phyloP scores from a whole-genome alignment of 2,329 filamentous ascomycete species.

The Zymoseptoria passerinii region DNA sequence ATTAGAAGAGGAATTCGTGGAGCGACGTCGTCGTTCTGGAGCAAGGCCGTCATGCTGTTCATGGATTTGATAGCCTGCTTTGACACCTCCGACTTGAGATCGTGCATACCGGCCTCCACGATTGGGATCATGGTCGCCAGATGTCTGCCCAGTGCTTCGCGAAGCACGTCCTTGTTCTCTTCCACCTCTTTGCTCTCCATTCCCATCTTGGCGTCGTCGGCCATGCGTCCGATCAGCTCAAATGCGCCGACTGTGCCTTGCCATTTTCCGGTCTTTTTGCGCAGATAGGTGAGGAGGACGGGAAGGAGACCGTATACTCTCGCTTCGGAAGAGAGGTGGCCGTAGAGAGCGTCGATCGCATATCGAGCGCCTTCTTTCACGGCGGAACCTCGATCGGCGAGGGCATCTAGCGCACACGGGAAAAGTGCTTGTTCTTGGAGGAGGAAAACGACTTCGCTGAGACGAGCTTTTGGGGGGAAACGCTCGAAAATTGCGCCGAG shows the following conservation, averaged over 20 bases:
- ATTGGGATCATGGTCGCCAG: slow-evolving; percentile 82
- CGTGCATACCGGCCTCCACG: slow-evolving; percentile 90
- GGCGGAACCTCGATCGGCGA: slow-evolving; percentile 82
- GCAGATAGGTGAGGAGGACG: slow-evolving; percentile 63
- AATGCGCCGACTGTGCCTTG: slow-evolving; percentile 86
- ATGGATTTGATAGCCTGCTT: slow-evolving; percentile 92
- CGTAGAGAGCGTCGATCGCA: slow-evolving; percentile 81
- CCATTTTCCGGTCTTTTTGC: slow-evolving; percentile 87
- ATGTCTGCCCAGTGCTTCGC: slow-evolving; percentile 82
- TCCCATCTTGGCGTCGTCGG: slow-evolving; percentile 83
- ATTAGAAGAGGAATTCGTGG: slow-evolving; percentile 86
- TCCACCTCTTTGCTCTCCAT: slow-evolving; percentile 79
- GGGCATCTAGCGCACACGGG: slow-evolving; percentile 65
- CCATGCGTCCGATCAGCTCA: slow-evolving; percentile 82
- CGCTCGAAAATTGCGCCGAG: slow-evolving; percentile 89
- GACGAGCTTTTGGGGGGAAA: slow-evolving; percentile 66
- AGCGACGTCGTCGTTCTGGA: slow-evolving; percentile 94
- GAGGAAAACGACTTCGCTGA: slow-evolving; percentile 74
- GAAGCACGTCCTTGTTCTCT: slow-evolving; percentile 76
- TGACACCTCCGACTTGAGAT: slow-evolving; percentile 76
- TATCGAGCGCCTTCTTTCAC: slow-evolving; percentile 91
- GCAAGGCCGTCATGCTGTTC: slow-evolving; percentile 77
- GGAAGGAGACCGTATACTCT: slow-evolving; percentile 77
- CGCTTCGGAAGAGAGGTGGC: slow-evolving; percentile 69
- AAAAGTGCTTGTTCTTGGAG: slow-evolving; percentile 72